Conservation (phyloP, 2,329 filamentous ascomycete species). For the Penicillium crustosum region DNA sequence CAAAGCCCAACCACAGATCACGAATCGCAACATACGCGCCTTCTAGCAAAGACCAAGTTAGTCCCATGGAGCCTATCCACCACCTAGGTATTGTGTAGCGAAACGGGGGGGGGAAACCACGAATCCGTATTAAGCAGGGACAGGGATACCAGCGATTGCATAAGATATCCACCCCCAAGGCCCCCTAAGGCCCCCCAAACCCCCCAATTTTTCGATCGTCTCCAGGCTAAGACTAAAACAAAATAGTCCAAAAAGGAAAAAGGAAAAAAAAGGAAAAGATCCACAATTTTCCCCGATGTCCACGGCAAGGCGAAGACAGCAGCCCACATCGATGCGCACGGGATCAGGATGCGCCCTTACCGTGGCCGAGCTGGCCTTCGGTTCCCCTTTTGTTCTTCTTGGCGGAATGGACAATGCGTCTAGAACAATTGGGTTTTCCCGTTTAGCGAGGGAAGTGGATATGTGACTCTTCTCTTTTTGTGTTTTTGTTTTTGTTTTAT, state of each 20-base stretch:
- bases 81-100: not conserved
- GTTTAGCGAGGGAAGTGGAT: not conserved
- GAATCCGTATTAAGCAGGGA: not conserved
- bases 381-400: not conserved
- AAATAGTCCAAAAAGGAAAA: not conserved
- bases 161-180: not conserved
- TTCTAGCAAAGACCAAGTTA: not conserved
- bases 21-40: not conserved
- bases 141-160: not conserved
- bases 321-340: constrained; percentile 10
- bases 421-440: not conserved
- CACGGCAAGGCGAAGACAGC: not conserved
- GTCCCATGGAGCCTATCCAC: not conserved
- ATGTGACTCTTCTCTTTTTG: not conserved
- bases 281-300: not conserved
- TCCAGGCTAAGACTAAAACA: not conserved
- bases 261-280: not conserved
- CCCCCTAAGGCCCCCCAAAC: not conserved
- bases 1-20: not conserved
- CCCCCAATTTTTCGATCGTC: not conserved
- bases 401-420: not conserved
- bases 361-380: not conserved
- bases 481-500: not conserved
- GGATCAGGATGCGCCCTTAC: constrained; percentile 1
- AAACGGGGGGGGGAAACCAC: not conserved